These are phyloP conservation scores for grape (Vitis vinifera) DNA, from an alignment of 164 flowering plant genomes.

Conservation along the genomic window DNA sequence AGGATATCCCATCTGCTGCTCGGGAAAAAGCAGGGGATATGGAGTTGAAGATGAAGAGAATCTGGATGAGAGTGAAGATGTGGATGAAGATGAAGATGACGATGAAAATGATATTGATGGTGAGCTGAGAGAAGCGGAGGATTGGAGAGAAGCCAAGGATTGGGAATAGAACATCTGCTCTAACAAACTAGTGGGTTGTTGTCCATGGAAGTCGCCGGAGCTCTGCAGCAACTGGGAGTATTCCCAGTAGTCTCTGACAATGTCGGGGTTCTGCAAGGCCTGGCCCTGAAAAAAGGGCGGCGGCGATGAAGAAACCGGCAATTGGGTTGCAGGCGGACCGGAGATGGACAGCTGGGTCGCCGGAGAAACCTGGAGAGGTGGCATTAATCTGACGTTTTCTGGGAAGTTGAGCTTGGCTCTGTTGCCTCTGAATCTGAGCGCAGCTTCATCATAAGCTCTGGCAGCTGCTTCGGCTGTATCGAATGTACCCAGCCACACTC, in stretches of 20 bases:
- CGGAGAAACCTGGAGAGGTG: slow-evolving; percentile 20
- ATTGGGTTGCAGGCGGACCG: slow-evolving; percentile 23
- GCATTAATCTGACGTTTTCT: slow-evolving; percentile 44
- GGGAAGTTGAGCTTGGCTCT: slow-evolving; percentile 82
- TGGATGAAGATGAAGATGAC: slow-evolving; percentile 18
- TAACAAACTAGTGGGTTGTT: slow-evolving; percentile 24
- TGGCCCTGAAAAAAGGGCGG: slow-evolving; percentile 14
- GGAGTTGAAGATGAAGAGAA: slow-evolving; percentile 17
- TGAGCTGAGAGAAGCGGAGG: not conserved
- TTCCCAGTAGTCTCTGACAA: slow-evolving; percentile 43
- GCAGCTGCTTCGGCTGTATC: slow-evolving; percentile 86
- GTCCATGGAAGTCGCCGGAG: slow-evolving; percentile 28
- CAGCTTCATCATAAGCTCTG: slow-evolving; percentile 77
- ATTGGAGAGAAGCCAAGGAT: slow-evolving; percentile 18
- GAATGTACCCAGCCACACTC: slow-evolving; percentile 84
- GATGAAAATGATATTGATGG: slow-evolving; percentile 9
- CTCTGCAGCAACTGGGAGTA: slow-evolving; percentile 60
- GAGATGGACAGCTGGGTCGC: slow-evolving; percentile 27
- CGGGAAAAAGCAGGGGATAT: slow-evolving; percentile 23
- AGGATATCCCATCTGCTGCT: slow-evolving; percentile 24
- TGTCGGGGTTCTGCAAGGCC: slow-evolving; percentile 13
- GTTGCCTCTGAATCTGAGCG: slow-evolving; percentile 73
- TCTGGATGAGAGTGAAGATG: slow-evolving; percentile 3
- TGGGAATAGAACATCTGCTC: slow-evolving; percentile 38
- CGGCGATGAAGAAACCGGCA: slow-evolving; percentile 4